Percentiles rank a stretch among this genome's conserved stretches.
Evolutionary conservation across 192 early-diverging fungal species (phyloP).

Genomic region (Chytriomyces hyalinus): DNA sequence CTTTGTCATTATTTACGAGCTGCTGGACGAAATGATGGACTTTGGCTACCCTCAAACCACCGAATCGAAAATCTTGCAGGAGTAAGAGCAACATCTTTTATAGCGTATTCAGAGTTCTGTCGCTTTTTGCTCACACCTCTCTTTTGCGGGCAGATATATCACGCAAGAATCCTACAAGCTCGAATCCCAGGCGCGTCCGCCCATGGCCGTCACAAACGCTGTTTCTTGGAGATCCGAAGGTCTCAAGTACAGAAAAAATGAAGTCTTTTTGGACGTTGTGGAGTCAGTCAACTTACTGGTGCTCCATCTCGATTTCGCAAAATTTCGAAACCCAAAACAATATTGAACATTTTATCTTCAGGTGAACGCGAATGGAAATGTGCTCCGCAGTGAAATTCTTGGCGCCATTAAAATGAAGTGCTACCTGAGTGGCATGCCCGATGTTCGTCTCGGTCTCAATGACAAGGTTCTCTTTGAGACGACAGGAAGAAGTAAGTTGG

Average conservation of each 20-base stretch:
- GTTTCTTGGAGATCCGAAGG: slow-evolving; percentile 94
- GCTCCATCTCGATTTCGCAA: slow-evolving; percentile 33
- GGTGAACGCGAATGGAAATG: slow-evolving; percentile 67
- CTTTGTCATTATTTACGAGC: slow-evolving; percentile 64
- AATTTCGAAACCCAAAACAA: neutral
- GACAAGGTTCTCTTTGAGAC: slow-evolving; percentile 96
- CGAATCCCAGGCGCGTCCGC: slow-evolving; percentile 86
- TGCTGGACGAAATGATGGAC: slow-evolving; percentile 66
- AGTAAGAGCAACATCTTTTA: slow-evolving; percentile 65
- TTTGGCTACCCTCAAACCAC: slow-evolving; percentile 92
- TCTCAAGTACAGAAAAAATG: slow-evolving; percentile 97
- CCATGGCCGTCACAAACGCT: slow-evolving; percentile 81
- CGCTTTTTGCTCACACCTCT: slow-evolving; percentile 5
- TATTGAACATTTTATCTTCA: neutral
- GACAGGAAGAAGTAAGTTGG: slow-evolving; percentile 71
- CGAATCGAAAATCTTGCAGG: slow-evolving; percentile 59
- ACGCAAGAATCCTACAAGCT: slow-evolving; percentile 96
- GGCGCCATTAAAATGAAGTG: slow-evolving; percentile 95
- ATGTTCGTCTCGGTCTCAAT: slow-evolving; percentile 96
- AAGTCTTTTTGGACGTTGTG: slow-evolving; percentile 98
- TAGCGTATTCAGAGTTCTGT: slow-evolving; percentile 41
- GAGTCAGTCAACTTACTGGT: slow-evolving; percentile 96
- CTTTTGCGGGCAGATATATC: slow-evolving; percentile 70
- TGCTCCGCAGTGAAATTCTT: slow-evolving; percentile 87
- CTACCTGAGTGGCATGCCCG: slow-evolving; percentile 96